Conservation (phyloP, 768 basidiomycete genomes). For the Lactarius indigo region DNA sequence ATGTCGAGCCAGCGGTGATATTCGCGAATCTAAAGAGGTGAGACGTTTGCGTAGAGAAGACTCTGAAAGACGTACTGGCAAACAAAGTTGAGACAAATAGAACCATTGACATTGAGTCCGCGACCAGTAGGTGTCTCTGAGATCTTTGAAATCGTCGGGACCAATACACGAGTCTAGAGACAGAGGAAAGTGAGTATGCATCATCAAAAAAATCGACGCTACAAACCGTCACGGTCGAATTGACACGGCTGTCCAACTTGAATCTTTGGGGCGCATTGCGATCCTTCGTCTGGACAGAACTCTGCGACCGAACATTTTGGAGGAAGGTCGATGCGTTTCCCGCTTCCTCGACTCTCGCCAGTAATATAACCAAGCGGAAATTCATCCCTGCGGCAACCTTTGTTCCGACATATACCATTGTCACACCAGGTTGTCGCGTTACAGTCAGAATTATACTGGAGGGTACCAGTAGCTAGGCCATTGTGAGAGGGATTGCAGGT, state of each 20-base stretch:
- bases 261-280: constrained; percentile 58
- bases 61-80: constrained; percentile 65
- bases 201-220: background rate
- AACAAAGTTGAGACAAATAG: constrained; percentile 74
- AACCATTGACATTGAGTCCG: constrained; percentile 75
- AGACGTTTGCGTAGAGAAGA: background rate
- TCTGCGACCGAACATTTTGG: constrained; percentile 54
- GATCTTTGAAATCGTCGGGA: constrained; percentile 61
- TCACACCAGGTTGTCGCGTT: constrained; percentile 67
- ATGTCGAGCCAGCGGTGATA: constrained; percentile 56
- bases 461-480: constrained; percentile 71
- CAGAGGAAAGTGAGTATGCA: constrained; percentile 1
- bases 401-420: constrained; percentile 51
- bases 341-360: constrained; percentile 13
- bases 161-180: constrained; percentile 68
- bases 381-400: constrained; percentile 72
- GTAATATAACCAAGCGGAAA: constrained; percentile 67
- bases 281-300: constrained; percentile 86
- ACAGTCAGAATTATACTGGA: constrained; percentile 77
- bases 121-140: constrained; percentile 61
- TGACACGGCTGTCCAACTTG: constrained; percentile 69
- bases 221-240: constrained; percentile 79
- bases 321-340: constrained; percentile 42
- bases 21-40: constrained; percentile 65
- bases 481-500: constrained; percentile 54